phyloP scores from a whole-genome alignment of 2,329 filamentous ascomycete species.

The Reticulascus tulasneorum region DNA sequence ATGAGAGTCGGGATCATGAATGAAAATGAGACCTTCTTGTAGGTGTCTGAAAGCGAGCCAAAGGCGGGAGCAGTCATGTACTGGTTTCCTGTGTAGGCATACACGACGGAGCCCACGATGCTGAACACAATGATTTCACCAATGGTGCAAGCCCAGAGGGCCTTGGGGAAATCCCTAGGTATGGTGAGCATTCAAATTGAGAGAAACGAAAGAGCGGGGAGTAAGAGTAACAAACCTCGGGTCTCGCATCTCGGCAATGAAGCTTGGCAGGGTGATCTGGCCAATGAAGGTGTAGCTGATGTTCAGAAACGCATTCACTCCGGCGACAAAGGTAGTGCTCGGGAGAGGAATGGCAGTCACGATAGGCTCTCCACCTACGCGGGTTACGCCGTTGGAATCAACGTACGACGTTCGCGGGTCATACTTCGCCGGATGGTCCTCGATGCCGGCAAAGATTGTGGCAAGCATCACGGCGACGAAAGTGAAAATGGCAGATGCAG shows the following conservation, averaged over 20 bases:
- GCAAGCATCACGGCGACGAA: slow-evolving; percentile 85
- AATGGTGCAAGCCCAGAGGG: slow-evolving; percentile 85
- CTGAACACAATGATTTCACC: slow-evolving; percentile 84
- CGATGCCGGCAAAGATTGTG: slow-evolving; percentile 74
- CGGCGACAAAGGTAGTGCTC: slow-evolving; percentile 75
- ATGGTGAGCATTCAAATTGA: slow-evolving; percentile 37
- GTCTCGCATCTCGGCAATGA: slow-evolving; percentile 89
- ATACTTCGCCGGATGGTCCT: slow-evolving; percentile 69
- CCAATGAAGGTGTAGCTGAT: slow-evolving; percentile 96
- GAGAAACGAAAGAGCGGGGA: background rate
- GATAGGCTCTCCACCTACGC: slow-evolving; percentile 54
- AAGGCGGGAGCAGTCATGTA: slow-evolving; percentile 89
- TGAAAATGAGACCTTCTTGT: slow-evolving; percentile 85
- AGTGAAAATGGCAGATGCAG: slow-evolving; percentile 78
- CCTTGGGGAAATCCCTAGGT: slow-evolving; percentile 79
- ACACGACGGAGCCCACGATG: slow-evolving; percentile 75
- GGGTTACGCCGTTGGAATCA: slow-evolving; percentile 20
- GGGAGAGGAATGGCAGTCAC: slow-evolving; percentile 63
- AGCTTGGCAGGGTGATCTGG: slow-evolving; percentile 88
- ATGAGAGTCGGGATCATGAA: slow-evolving; percentile 96
- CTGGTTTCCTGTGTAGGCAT: slow-evolving; percentile 83
- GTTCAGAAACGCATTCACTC: slow-evolving; percentile 87
- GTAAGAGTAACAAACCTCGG: slow-evolving; percentile 36
- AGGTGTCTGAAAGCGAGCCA: slow-evolving; percentile 72
- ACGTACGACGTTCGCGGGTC: slow-evolving; percentile 39